Base-by-base conservation (phyloP, 2,329 filamentous ascomycete species). In the Paraconiothyrium sp. region DNA sequence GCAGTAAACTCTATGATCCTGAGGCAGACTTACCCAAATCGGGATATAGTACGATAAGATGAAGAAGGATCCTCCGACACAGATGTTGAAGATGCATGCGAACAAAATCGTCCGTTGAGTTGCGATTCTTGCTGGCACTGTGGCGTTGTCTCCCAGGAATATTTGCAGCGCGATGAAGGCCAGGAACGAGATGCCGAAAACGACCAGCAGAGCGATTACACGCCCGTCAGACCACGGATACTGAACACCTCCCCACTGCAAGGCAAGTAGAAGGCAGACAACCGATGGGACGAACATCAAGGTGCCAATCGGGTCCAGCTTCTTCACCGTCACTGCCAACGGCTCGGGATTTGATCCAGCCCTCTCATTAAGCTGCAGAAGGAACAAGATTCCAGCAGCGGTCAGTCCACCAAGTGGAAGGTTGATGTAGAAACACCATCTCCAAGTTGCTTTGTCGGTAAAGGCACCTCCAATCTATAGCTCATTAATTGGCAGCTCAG, bases 401-500 rank as follows among this genome's bases (percentile, higher is more conserved):
- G 71, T 11, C 9, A 43, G 14, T 11, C 41, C 41, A 14, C 72
- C 11, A 68, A 85, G 73, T 0, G 84, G 84, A 2, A 81, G 59
- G 43, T 67, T 65, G 57, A 67, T 69, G 65, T 62, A 68, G 61
- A 72, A 59, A 76, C 77, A 35, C 81, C 83, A 86, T 54, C 83
- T 72, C 84, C 83, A 86, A 24, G 68, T 74, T 2, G 76, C 71
- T n/a, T 72, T 67, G n/a, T 43, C 41, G 16, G 41, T 43, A 14
- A 43, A 43, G n/a, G 41, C 41, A 43, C 41, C 41, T 6, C 41
- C 41, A 6, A 43, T 10, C 20, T 20, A 20, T 20, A 20, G 20
- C 20, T 20, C 20, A 20, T 20, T 20, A 20, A 20, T 20, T 20
- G 20, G 20, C 20, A 20, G 20, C 20, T 20, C 20, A 20, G 20